Evolutionary conservation across 768 basidiomycete genomes (phyloP).

Genomic region (Termitomyces sp.): DNA sequence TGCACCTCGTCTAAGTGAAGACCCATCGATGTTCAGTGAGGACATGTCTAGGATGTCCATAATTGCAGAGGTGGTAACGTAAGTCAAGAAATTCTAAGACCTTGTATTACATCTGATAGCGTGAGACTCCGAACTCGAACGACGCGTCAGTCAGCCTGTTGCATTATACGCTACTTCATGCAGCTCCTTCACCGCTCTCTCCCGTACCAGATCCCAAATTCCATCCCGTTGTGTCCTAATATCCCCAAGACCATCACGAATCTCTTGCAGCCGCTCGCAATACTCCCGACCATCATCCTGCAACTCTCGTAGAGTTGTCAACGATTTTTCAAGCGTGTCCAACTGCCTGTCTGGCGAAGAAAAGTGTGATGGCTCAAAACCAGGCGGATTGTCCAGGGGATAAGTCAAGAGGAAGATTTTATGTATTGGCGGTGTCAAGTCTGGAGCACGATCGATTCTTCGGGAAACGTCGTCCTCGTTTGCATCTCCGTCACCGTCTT

Average conservation of each 20-base stretch:
- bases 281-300: constrained; percentile 87
- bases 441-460: constrained; percentile 53
- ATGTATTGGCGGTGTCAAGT: constrained; percentile 57
- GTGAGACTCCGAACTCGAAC: constrained; percentile 1
- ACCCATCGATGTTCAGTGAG: constrained; percentile 35
- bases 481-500: constrained; percentile 57
- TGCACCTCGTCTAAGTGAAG: constrained; percentile 11
- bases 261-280: constrained; percentile 77
- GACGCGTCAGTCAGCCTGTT: constrained; percentile 12
- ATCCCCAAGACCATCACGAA: constrained; percentile 75
- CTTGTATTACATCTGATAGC: not conserved
- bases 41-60: constrained; percentile 46
- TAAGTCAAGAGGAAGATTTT: constrained; percentile 59
- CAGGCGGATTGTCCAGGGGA: constrained; percentile 38
- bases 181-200: constrained; percentile 68
- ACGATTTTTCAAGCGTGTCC: constrained; percentile 67
- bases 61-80: constrained; percentile 3
- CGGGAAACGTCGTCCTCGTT: constrained; percentile 35
- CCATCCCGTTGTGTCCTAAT: constrained; percentile 63
- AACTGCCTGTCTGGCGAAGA: constrained; percentile 59
- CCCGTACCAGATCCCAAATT: constrained; percentile 74
- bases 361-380: constrained; percentile 53
- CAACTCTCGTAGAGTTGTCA: constrained; percentile 69
- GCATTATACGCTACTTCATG: constrained; percentile 52
- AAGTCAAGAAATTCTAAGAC: constrained; percentile 5